Percentiles rank a stretch among this genome's conserved stretches.
Evolutionary conservation across 2,329 filamentous ascomycete species (phyloP).

Genomic region (Pseudohalonectria lignicola): DNA sequence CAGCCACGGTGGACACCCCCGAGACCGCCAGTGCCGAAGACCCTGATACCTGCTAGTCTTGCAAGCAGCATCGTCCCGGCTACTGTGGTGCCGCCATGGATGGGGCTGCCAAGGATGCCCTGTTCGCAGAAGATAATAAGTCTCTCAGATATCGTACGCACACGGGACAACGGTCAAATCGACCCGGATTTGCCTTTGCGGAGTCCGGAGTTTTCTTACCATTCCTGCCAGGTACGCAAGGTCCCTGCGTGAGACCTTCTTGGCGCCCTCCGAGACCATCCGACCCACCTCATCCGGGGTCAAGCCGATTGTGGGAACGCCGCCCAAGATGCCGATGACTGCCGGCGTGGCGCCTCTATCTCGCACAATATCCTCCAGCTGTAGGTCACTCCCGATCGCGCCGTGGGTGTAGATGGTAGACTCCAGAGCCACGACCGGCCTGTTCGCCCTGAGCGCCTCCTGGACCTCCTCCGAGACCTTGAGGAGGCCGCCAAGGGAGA

Average conservation of each 20-base stretch:
- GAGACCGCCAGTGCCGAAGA: conserved; percentile 91
- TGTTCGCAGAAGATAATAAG: too few species aligned
- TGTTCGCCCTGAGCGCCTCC: conserved; percentile 61
- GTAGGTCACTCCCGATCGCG: conserved; percentile 58
- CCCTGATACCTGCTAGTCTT: conserved; percentile 72
- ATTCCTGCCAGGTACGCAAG: conserved; percentile 70
- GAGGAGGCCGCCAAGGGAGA: neutral
- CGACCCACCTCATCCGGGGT: conserved; percentile 58
- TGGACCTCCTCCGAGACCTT: conserved; percentile 69
- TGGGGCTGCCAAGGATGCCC: conserved; percentile 53
- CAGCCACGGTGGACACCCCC: conserved; percentile 89
- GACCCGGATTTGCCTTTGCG: too few species aligned
- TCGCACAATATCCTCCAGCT: conserved; percentile 73
- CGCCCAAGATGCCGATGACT: conserved; percentile 79
- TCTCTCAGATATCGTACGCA: too few species aligned
- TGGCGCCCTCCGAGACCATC: conserved; percentile 61
- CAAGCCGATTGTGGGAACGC: conserved; percentile 73
- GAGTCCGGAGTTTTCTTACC: too few species aligned
- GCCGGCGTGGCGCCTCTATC: conserved; percentile 75
- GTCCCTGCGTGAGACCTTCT: conserved; percentile 82
- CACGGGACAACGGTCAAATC: too few species aligned
- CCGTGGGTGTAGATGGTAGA: conserved; percentile 97
- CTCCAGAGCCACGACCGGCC: conserved; percentile 85
- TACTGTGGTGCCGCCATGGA: conserved; percentile 88
- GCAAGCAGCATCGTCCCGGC: conserved; percentile 88